A percentile compares a stretch with the other conserved stretches of the same genome.
These are phyloP conservation scores for Ascochyta pisi DNA, from an alignment of 2,329 filamentous ascomycete genomes.

Conservation along the genomic window DNA sequence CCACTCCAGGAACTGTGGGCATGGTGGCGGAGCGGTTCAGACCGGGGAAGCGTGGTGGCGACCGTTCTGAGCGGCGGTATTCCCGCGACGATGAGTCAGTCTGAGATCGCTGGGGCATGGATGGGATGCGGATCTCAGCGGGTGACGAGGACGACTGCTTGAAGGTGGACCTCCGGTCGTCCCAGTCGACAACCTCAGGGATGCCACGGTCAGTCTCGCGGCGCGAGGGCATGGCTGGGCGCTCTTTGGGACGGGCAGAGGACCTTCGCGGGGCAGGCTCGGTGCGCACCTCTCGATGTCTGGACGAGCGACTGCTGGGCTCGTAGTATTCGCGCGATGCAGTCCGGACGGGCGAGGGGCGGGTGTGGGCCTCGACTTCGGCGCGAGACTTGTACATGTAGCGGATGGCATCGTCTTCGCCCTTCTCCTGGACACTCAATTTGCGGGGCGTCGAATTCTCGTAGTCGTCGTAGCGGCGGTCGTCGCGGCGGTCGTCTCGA, in stretches of 20 bases:
- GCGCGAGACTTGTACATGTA: constrained; percentile 41
- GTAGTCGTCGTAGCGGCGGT: constrained; percentile 23
- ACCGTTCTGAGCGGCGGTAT: constrained; percentile 38
- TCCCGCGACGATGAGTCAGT: constrained; percentile 31
- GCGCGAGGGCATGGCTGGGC: constrained; percentile 27
- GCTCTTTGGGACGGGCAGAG: constrained; percentile 45
- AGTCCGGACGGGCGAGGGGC: constrained; percentile 37
- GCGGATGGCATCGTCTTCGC: constrained; percentile 32
- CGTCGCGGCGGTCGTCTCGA: constrained; percentile 24
- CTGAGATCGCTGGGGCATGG: constrained; percentile 40
- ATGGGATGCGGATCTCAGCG: constrained; percentile 40
- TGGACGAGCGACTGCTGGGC: constrained; percentile 32
- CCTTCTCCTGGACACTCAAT: constrained; percentile 31
- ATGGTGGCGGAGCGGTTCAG: constrained; percentile 54
- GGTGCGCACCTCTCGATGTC: constrained; percentile 35
- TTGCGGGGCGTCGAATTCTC: constrained; percentile 33
- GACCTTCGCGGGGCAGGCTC: constrained; percentile 41
- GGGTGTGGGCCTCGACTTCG: constrained; percentile 33
- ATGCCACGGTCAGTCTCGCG: constrained; percentile 38
- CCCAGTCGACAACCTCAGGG: constrained; percentile 45
- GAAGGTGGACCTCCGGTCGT: constrained; percentile 43
- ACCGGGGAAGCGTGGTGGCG: constrained; percentile 37
- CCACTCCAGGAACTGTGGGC: constrained; percentile 40
- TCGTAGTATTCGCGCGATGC: constrained; percentile 44
- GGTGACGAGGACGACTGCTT: constrained; percentile 49